These are phyloP conservation scores for Paxillus rubicundulus DNA, from an alignment of 768 basidiomycete genomes.

Conservation along the genomic window DNA sequence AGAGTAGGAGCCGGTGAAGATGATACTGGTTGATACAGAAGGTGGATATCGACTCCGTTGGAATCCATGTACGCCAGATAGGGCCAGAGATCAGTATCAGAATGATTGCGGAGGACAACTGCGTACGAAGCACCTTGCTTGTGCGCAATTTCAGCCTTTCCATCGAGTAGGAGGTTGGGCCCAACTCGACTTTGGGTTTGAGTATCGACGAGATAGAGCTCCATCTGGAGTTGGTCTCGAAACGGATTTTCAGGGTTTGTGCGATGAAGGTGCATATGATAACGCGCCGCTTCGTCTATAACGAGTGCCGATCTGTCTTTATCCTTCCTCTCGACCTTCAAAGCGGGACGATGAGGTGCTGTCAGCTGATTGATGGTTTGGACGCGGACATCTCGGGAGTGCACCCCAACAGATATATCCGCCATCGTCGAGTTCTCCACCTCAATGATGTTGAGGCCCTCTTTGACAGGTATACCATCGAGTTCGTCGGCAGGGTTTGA, in stretches of 20 bases:
- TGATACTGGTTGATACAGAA: slow-evolving; percentile 52
- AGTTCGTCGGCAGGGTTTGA: slow-evolving; percentile 28
- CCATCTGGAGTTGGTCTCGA: slow-evolving; percentile 47
- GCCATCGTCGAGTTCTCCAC: slow-evolving; percentile 45
- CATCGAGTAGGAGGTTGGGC: slow-evolving; percentile 45
- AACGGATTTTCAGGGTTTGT: slow-evolving; percentile 48
- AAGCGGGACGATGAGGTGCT: slow-evolving; percentile 33
- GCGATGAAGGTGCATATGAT: slow-evolving; percentile 56
- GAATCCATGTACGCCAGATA: slow-evolving; percentile 63
- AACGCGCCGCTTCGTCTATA: slow-evolving; percentile 56
- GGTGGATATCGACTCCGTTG: slow-evolving; percentile 49
- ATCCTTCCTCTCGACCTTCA: slow-evolving; percentile 38
- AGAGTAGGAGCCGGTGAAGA: slow-evolving; percentile 42
- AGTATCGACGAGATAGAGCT: slow-evolving; percentile 50
- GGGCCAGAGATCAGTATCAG: slow-evolving; percentile 57
- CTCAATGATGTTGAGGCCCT: slow-evolving; percentile 45
- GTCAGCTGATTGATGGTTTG: slow-evolving; percentile 46
- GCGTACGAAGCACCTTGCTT: slow-evolving; percentile 44
- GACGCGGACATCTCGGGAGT: slow-evolving; percentile 39
- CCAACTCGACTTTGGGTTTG: slow-evolving; percentile 42
- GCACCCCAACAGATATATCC: slow-evolving; percentile 50
- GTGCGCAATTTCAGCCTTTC: slow-evolving; percentile 47
- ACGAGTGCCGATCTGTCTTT: slow-evolving; percentile 38
- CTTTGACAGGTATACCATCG: slow-evolving; percentile 33
- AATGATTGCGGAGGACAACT: slow-evolving; percentile 48